Conservation (phyloP, 2,329 filamentous ascomycete species). For the Penicillium aurantiogriseum region DNA sequence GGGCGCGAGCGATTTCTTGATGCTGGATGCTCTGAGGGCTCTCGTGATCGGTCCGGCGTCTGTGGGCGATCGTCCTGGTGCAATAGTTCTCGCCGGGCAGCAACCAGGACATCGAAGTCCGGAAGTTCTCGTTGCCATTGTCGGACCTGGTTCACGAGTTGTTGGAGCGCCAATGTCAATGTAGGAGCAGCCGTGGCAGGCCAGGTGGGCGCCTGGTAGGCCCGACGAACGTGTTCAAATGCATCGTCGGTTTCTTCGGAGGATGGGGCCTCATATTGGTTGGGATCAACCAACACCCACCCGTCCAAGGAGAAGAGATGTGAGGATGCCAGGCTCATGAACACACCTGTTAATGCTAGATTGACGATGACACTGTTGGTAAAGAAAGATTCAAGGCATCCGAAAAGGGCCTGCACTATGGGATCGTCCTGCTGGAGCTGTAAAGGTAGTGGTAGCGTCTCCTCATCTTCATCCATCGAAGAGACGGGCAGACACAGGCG, state of each 20-base stretch:
- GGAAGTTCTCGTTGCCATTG: conserved; percentile 64
- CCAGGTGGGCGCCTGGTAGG: conserved; percentile 49
- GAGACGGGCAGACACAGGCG: conserved; percentile 34
- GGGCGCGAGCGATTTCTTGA: conserved; percentile 20
- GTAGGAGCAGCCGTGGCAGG: conserved; percentile 46
- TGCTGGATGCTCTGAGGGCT: conserved; percentile 23
- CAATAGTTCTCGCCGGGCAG: conserved; percentile 53
- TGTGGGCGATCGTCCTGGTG: conserved; percentile 33
- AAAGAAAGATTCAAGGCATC: conserved; percentile 74
- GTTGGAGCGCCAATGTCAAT: conserved; percentile 58
- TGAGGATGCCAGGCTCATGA: conserved; percentile 80
- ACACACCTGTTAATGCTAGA: conserved; percentile 76
- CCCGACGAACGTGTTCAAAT: conserved; percentile 27
- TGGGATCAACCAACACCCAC: conserved; percentile 79
- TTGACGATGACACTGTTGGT: conserved; percentile 91
- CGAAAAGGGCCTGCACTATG: conserved; percentile 52
- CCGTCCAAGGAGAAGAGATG: conserved; percentile 81
- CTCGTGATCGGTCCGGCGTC: conserved; percentile 19
- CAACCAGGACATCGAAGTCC: conserved; percentile 69
- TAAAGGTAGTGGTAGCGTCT: conserved; percentile 61
- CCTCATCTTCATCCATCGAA: conserved; percentile 33
- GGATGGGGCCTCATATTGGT: conserved; percentile 49
- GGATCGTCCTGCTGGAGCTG: conserved; percentile 65
- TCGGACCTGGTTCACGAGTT: conserved; percentile 61
- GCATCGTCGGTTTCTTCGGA: conserved; percentile 30